Evolutionary conservation across 257 asterid genomes (phyloP).

Genomic region (Solanum commersonii): DNA sequence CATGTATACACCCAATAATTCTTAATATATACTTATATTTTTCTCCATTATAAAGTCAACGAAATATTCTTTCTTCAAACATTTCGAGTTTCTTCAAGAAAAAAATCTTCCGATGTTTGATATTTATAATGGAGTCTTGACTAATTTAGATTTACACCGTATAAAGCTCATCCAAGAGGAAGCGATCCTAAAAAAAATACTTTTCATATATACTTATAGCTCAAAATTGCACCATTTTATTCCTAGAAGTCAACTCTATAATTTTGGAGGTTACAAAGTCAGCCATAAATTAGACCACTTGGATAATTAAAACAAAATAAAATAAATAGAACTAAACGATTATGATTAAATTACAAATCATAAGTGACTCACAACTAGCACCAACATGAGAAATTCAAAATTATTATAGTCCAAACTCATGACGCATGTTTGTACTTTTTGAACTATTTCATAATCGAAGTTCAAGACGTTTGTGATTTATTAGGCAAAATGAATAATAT

Average conservation of each 20-base stretch:
- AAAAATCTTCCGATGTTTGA: fast-evolving
- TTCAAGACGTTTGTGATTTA: not conserved
- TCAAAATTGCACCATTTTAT: not conserved
- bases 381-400: not conserved
- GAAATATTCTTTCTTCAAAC: not conserved
- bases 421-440: not conserved
- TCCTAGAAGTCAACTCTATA: not conserved
- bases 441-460: not conserved
- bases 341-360: not conserved
- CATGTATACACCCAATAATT: not conserved
- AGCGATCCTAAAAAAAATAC: not conserved
- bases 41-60: not conserved
- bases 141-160: not conserved
- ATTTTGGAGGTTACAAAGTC: not conserved
- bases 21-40: not conserved
- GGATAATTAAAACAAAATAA: not conserved
- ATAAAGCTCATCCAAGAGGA: not conserved
- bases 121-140: not conserved
- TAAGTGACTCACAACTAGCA: not conserved
- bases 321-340: not conserved
- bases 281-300: not conserved
- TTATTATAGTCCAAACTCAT: not conserved
- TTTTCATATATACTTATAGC: not conserved
- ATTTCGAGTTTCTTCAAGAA: not conserved
- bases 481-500: not conserved